A percentile compares a stretch with the other conserved stretches of the same genome.
Evolutionary conservation across 2,329 filamentous ascomycete species (phyloP).

Genomic region (Cercospora canescens): DNA sequence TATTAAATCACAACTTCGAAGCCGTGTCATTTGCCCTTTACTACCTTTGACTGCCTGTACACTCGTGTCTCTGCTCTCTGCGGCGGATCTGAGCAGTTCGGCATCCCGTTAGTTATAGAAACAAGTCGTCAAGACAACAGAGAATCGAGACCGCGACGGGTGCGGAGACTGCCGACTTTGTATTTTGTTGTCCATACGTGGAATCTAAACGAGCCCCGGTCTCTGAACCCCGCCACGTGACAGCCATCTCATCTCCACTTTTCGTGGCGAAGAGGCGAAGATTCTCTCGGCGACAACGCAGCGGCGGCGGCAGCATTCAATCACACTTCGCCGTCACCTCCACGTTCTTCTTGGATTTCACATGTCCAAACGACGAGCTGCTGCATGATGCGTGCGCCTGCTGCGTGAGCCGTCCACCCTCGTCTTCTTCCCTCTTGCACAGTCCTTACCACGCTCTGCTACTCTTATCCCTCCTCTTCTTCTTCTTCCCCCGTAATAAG

Average conservation of each 20-base stretch:
- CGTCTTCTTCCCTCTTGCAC: neutral
- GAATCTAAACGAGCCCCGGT: neutral
- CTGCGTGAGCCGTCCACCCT: neutral
- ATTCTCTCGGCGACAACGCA: neutral
- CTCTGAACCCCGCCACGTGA: neutral
- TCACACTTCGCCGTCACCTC: neutral
- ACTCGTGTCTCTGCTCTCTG: too few relatives aligned
- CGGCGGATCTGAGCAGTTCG: too few relatives aligned
- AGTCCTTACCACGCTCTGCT: neutral
- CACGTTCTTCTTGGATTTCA: slow-evolving; percentile 1
- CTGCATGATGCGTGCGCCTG: neutral
- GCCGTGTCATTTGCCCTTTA: too few relatives aligned
- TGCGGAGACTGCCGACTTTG: neutral
- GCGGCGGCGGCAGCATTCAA: neutral
- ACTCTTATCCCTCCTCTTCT: neutral
- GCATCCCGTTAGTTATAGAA: too few relatives aligned
- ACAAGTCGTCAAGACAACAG: too few relatives aligned
- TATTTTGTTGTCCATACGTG: neutral
- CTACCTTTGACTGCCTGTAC: too few relatives aligned
- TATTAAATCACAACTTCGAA: too few relatives aligned
- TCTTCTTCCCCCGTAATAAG: neutral
- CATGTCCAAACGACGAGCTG: neutral
- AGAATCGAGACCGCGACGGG: too few relatives aligned
- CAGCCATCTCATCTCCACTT: neutral
- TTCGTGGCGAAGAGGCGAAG: slow-evolving; percentile 1